phyloP scores from a whole-genome alignment of 2,329 filamentous ascomycete genomes.

The Sporothrix inflata region DNA sequence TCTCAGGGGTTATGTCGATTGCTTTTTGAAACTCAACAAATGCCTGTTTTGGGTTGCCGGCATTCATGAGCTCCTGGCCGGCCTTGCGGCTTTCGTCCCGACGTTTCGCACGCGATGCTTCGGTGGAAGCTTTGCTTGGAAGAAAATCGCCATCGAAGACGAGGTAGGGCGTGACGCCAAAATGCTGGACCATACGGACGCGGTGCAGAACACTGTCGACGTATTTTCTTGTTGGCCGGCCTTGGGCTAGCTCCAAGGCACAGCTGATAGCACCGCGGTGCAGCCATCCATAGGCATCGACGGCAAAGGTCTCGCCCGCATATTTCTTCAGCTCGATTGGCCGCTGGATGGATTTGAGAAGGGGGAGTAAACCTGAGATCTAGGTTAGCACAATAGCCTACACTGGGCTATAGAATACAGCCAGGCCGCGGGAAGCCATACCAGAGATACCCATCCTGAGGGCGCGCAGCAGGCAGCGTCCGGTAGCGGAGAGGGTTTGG shows the following conservation, averaged over 20 bases:
- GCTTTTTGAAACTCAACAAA: slow-evolving; percentile 90
- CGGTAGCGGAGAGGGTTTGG: slow-evolving; percentile 5
- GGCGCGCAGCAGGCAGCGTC: slow-evolving; percentile 7
- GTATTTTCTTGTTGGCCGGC: slow-evolving; percentile 85
- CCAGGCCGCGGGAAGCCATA: slow-evolving; percentile 14
- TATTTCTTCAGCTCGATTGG: slow-evolving; percentile 86
- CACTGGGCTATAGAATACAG: background rate
- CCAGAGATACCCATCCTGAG: slow-evolving; percentile 36
- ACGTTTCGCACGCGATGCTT: slow-evolving; percentile 73
- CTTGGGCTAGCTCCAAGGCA: slow-evolving; percentile 86
- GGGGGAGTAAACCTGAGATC: slow-evolving; percentile 73
- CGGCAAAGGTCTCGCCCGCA: slow-evolving; percentile 83
- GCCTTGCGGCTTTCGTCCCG: slow-evolving; percentile 75
- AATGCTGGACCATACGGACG: slow-evolving; percentile 91
- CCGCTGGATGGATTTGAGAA: slow-evolving; percentile 96
- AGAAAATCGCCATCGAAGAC: slow-evolving; percentile 96
- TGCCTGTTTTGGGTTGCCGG: slow-evolving; percentile 80
- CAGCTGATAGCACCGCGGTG: slow-evolving; percentile 90
- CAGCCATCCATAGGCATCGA: slow-evolving; percentile 98
- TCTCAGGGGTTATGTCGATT: slow-evolving; percentile 92
- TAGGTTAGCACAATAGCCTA: background rate
- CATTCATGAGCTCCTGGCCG: slow-evolving; percentile 77
- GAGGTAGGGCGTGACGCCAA: slow-evolving; percentile 90
- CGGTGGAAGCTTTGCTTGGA: slow-evolving; percentile 89
- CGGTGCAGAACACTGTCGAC: slow-evolving; percentile 88